Percentiles rank a stretch among this genome's conserved stretches.
Conservation (phyloP, 2,329 filamentous ascomycete genomes). For the Mycosphaerella sp. region DNA sequence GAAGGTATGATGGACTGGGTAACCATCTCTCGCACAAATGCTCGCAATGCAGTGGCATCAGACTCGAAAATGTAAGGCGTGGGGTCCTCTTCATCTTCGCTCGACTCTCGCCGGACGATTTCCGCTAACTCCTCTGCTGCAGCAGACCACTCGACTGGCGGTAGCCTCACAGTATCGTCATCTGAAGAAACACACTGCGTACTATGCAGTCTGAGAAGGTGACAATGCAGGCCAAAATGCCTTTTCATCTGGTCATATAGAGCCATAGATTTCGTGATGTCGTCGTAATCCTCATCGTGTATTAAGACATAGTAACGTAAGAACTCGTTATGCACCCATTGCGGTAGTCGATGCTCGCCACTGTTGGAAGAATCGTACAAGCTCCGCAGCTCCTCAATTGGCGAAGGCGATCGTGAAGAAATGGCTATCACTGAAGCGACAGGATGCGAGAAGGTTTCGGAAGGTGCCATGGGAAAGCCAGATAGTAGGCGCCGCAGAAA, state of each 20-base stretch:
- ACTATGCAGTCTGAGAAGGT: constrained; percentile 78
- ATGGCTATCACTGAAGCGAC: constrained; percentile 93
- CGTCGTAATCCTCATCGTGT: constrained; percentile 92
- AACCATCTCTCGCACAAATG: constrained; percentile 89
- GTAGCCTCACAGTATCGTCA: constrained; percentile 78
- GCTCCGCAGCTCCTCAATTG: constrained; percentile 78
- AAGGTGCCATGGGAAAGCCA: constrained; percentile 67
- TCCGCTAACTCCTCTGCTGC: constrained; percentile 76
- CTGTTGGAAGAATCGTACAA: constrained; percentile 80
- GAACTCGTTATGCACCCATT: constrained; percentile 88
- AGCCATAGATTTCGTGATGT: constrained; percentile 81
- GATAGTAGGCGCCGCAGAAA: constrained; percentile 81
- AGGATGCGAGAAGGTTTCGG: constrained; percentile 92
- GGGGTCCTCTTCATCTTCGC: constrained; percentile 65
- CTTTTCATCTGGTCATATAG: constrained; percentile 99
- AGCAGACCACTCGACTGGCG: constrained; percentile 81
- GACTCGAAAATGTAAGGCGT: constrained; percentile 84
- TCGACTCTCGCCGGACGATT: constrained; percentile 47
- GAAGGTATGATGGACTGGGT: constrained; percentile 90
- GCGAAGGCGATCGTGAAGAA: constrained; percentile 75
- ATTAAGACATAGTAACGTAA: constrained; percentile 93
- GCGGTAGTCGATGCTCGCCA: constrained; percentile 65
- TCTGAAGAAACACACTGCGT: constrained; percentile 81
- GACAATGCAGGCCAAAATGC: constrained; percentile 93
- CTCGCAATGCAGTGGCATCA: constrained; percentile 78